These are phyloP conservation scores for Pleurotus tuber-regium DNA, from an alignment of 768 basidiomycete species.

Conservation along the genomic window DNA sequence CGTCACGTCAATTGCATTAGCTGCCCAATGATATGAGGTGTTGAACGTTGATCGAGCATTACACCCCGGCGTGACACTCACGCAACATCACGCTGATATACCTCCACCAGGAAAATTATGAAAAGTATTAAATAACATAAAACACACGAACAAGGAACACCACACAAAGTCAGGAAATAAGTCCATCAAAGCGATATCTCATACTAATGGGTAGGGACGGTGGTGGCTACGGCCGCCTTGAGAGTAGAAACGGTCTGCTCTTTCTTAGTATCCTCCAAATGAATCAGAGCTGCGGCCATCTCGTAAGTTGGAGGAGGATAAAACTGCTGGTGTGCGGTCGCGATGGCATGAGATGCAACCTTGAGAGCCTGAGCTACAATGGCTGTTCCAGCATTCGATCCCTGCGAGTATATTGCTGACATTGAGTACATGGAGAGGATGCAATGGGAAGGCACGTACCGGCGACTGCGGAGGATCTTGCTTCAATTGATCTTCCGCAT, in stretches of 20 bases:
- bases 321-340: neutral
- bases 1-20: too few relatives aligned
- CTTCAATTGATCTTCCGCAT: neutral
- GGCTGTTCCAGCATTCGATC: neutral
- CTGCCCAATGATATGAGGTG: too few relatives aligned
- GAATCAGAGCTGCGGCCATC: neutral
- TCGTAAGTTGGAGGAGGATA: constrained; percentile 4
- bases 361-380: neutral
- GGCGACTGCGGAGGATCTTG: neutral
- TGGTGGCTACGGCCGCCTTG: neutral
- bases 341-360: neutral
- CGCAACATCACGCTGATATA: too few relatives aligned
- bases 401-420: neutral
- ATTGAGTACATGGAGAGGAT: neutral
- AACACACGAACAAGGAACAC: too few relatives aligned
- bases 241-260: neutral
- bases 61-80: too few relatives aligned
- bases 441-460: neutral
- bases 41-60: too few relatives aligned
- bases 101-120: too few relatives aligned
- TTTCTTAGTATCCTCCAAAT: neutral
- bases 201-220: too few relatives aligned
- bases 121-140: too few relatives aligned
- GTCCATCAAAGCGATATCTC: too few relatives aligned
- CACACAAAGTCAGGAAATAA: too few relatives aligned